Base-by-base conservation (phyloP, 2,329 filamentous ascomycete genomes). In the Massarina eburnea region DNA sequence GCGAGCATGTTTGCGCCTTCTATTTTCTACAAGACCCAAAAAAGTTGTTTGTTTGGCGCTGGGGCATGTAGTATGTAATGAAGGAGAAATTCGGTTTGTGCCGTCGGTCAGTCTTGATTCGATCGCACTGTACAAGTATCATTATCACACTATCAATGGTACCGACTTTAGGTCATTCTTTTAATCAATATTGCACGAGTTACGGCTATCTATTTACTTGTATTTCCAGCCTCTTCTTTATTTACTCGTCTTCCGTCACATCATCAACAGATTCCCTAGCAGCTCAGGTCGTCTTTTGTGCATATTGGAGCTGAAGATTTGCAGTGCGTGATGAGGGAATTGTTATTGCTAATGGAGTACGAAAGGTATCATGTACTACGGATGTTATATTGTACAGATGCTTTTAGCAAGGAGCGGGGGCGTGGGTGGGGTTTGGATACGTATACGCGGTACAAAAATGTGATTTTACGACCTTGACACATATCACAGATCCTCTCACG, bases 361-460 rank as follows among this genome's bases (percentile, higher is more conserved):
- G 41, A 10, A 29, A 32, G 26, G 14, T n/a, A 38, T 46, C 39
- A 49, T 43, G 35, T 46, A 40, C 34, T 21, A 37, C 34, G 9
- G 15, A 35, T 5, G 5, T 12, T 12, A 10, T 21, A 12, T 12
- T 22, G 34, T 37, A 37, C 15, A 17, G n/a, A 37, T 46, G 40
- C 34, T 41, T 39, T 49, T 27, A 30, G 37, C 24, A 39, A 30
- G 27, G 7, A 30, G 27, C 4, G 27, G 6, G 5, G 12, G 27
- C 5, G n/a, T 30, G 12, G 27, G 27, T 30, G 27, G 27, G 27
- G 27, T 8, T 14, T 14, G n/a, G 5, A 30, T 30, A 14, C 30
- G 14, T 41, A 22, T 26, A 18, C 4, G 27, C 12, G n/a, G 27
- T 30, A 30, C 27, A 30, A 14, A 30, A 30, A 30, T 30, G 27